Conservation (phyloP, 306 rosid genomes). For the Begonia loranthoides region DNA sequence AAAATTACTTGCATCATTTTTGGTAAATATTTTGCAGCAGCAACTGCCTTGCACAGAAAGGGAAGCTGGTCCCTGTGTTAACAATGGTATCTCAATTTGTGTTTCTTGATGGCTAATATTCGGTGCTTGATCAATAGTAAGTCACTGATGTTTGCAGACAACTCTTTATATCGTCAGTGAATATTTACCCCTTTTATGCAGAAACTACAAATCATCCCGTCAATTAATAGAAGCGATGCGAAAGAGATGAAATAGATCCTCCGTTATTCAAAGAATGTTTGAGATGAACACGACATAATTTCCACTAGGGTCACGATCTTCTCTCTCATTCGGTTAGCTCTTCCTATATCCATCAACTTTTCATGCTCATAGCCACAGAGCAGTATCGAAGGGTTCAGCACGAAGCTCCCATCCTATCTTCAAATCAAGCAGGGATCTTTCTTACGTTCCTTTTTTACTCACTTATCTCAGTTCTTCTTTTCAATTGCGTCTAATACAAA, state of each 20-base stretch:
- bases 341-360: neutral
- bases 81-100: neutral
- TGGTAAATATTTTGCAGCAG: constrained; percentile 27
- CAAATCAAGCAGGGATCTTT: no score
- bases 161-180: no score
- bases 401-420: neutral
- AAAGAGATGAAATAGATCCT: neutral
- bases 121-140: neutral
- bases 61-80: constrained; percentile 55
- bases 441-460: neutral
- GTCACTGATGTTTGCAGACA: neutral
- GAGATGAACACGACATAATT: no score
- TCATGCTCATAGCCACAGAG: neutral
- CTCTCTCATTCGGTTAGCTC: neutral
- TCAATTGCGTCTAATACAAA: neutral
- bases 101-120: neutral
- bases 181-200: no score
- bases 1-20: neutral
- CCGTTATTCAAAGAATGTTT: no score
- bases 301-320: no score
- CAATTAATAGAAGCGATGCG: no score
- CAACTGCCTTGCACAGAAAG: constrained; percentile 41
- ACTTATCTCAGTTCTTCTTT: neutral
- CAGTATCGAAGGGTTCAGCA: neutral
- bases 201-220: no score